These are phyloP conservation scores for Hansenula lynferdii DNA, from an alignment of 1,139 yeast species.

Conservation along the genomic window DNA sequence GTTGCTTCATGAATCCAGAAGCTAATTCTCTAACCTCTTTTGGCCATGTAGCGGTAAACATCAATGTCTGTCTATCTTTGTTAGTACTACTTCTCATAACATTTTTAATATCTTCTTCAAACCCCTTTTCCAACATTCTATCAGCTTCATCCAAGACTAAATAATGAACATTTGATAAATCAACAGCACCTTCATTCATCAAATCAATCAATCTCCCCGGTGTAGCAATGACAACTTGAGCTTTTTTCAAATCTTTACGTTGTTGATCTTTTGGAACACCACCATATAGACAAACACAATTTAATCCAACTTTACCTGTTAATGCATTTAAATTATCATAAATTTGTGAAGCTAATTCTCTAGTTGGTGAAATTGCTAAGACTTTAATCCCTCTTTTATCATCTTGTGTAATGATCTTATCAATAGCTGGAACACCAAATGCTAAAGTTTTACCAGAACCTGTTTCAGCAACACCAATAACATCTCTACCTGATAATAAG, in stretches of 20 bases:
- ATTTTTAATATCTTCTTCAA: constrained; percentile 89
- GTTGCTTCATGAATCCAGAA: constrained; percentile 71
- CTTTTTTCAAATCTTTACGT: constrained; percentile 55
- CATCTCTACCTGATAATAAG: constrained; percentile 74
- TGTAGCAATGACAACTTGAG: constrained; percentile 88
- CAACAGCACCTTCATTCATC: constrained; percentile 81
- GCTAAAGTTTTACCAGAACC: constrained; percentile 98
- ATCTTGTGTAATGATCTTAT: constrained; percentile 41
- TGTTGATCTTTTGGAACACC: constrained; percentile 97
- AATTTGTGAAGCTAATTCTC: constrained; percentile 94
- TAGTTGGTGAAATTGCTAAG: constrained; percentile 89
- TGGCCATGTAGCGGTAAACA: constrained; percentile 99
- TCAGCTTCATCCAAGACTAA: constrained; percentile 96
- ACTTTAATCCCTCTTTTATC: constrained; percentile 55
- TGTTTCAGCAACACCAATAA: constrained; percentile 97
- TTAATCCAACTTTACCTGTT: constrained; percentile 55
- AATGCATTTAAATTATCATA: constrained; percentile 75
- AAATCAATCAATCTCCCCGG: constrained; percentile 95
- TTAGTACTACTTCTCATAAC: constrained; percentile 88
- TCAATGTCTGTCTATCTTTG: constrained; percentile 85
- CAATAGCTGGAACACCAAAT: constrained; percentile 95
- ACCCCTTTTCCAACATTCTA: constrained; percentile 96
- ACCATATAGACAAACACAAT: constrained; percentile 88
- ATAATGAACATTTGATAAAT: constrained; percentile 64
- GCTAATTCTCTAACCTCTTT: constrained; percentile 95